phyloP scores from a whole-genome alignment of 1,139 yeast species.

The Suhomyces atakaporum region DNA sequence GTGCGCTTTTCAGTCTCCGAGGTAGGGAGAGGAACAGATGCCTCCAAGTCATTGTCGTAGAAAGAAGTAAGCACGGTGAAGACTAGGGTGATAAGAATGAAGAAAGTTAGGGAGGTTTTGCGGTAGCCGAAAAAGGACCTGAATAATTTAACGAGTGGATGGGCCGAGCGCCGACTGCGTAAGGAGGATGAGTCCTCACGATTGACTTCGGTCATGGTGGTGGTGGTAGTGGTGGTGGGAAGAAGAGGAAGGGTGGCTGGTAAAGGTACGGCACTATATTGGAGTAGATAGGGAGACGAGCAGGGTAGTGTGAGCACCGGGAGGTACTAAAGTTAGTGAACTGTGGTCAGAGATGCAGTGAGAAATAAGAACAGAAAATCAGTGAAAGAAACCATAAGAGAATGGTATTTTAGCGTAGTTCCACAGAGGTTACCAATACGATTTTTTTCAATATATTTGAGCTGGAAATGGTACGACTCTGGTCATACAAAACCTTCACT shows the following conservation, averaged over 20 bases:
- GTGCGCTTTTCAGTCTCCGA: constrained; percentile 14
- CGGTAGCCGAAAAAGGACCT: constrained; percentile 57
- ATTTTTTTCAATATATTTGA: too few species aligned
- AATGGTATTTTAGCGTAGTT: too few species aligned
- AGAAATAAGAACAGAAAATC: too few species aligned
- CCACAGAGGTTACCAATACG: too few species aligned
- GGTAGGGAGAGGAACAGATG: constrained; percentile 43
- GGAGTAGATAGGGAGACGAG: too few species aligned
- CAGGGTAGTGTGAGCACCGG: too few species aligned
- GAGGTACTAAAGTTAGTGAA: too few species aligned
- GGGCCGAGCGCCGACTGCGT: not conserved
- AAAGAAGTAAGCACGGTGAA: constrained; percentile 32
- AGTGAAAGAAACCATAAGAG: too few species aligned
- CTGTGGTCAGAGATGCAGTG: too few species aligned
- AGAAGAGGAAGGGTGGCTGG: not conserved
- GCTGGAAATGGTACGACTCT: too few species aligned
- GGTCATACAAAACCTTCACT: too few species aligned
- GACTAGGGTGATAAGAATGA: constrained; percentile 46
- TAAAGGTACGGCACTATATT: not conserved
- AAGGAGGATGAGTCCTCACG: constrained; percentile 3
- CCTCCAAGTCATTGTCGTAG: constrained; percentile 39
- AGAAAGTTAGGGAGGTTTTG: constrained; percentile 57
- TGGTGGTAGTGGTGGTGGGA: not conserved
- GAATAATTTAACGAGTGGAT: constrained; percentile 13
- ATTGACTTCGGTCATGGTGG: constrained; percentile 6